Evolutionary conservation across 2,329 filamentous ascomycete genomes (phyloP).

Genomic region (Aureobasidium sp.): DNA sequence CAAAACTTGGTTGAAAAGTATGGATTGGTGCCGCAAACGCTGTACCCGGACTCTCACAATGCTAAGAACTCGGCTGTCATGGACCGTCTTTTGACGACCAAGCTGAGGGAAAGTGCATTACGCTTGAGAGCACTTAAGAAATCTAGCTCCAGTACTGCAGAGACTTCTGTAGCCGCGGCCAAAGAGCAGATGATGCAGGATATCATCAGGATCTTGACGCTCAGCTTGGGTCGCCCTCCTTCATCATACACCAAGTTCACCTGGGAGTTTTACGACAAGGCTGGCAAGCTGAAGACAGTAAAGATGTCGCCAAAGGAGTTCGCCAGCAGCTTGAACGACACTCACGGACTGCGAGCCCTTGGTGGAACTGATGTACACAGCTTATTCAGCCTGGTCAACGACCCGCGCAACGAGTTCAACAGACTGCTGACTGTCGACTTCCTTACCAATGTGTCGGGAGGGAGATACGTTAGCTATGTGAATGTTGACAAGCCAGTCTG

Average conservation of each 20-base stretch:
- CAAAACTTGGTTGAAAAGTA: conserved; percentile 81
- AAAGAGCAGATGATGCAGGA: conserved; percentile 73
- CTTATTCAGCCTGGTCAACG: conserved; percentile 77
- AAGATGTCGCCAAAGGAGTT: conserved; percentile 62
- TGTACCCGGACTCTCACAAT: conserved; percentile 79
- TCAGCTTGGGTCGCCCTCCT: conserved; percentile 74
- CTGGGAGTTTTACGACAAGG: conserved; percentile 71
- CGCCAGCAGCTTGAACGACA: conserved; percentile 56
- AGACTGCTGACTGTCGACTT: conserved; percentile 66
- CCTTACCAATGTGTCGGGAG: conserved; percentile 74
- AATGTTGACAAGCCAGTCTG: conserved; percentile 69
- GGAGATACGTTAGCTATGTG: conserved; percentile 67
- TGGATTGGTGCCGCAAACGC: conserved; percentile 66
- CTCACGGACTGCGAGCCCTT: conserved; percentile 49
- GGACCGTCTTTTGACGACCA: conserved; percentile 69
- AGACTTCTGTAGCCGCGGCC: conserved; percentile 35
- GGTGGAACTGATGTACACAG: conserved; percentile 52
- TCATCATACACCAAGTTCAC: conserved; percentile 59
- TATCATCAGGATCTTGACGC: conserved; percentile 70
- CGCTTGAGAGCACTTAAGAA: conserved; percentile 52
- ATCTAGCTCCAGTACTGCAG: conserved; percentile 26
- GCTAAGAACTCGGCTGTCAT: conserved; percentile 62
- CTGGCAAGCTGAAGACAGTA: conserved; percentile 55
- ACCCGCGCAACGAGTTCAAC: conserved; percentile 69
- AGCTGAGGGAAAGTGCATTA: conserved; percentile 80